phyloP scores from a whole-genome alignment of 2,329 filamentous ascomycete species.

The Cladorrhinum sp. region DNA sequence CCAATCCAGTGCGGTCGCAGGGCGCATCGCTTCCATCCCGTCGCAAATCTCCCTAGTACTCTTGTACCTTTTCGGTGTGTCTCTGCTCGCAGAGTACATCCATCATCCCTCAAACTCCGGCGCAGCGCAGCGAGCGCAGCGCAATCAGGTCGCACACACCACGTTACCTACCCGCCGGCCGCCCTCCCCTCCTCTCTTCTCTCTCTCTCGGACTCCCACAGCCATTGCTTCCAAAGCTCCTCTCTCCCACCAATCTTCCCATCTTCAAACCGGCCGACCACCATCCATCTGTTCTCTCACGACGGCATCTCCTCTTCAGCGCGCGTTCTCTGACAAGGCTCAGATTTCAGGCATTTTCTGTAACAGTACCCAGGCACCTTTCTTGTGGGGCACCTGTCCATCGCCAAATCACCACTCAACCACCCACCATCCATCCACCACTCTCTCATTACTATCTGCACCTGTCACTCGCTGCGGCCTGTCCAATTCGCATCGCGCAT shows the following conservation, averaged over 20 bases:
- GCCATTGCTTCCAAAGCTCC: too few species aligned
- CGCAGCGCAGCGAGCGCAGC: not conserved
- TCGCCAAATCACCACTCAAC: not conserved
- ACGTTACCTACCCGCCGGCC: not conserved
- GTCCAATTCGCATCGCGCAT: slow-evolving; percentile 10
- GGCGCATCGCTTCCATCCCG: not conserved
- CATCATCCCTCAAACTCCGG: not conserved
- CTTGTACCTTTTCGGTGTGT: not conserved
- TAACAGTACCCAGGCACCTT: not conserved
- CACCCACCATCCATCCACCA: not conserved
- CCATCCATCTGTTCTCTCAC: not conserved
- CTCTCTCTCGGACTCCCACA: not conserved
- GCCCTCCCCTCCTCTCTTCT: not conserved
- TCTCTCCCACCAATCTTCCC: too few species aligned
- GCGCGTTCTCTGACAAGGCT: slow-evolving; percentile 10
- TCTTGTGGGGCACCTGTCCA: slow-evolving; percentile 1
- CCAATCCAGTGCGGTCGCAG: not conserved
- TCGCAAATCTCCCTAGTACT: slow-evolving; percentile 2
- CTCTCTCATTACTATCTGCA: slow-evolving; percentile 1
- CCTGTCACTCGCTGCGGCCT: slow-evolving; percentile 3
- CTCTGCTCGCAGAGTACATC: not conserved
- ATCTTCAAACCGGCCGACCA: not conserved
- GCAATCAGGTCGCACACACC: not conserved
- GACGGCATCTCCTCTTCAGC: not conserved
- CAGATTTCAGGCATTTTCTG: slow-evolving; percentile 2